Evolutionary conservation across 768 basidiomycete species (phyloP), one percentile per base, ranked within the genome.

Genomic region (Lactarius trivialis): DNA sequence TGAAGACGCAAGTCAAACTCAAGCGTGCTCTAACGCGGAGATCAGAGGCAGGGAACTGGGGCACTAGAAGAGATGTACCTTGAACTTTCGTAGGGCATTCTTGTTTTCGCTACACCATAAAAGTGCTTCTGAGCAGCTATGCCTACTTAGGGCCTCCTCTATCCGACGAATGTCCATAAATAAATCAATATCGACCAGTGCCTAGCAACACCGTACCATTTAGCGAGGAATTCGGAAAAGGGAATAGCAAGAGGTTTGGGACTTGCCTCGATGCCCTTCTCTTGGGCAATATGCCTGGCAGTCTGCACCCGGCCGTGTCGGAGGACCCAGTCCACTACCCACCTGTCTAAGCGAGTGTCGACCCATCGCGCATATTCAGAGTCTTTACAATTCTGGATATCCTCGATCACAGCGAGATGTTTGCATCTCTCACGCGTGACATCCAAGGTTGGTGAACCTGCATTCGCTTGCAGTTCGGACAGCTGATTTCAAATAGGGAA

Each of bases 61-160:
- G 49, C 68, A 68, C 62, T 37, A 36, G 15, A 32, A 58, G 36
- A 7, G 11, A 64, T 71, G 57, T 53, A 87, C 95, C 82, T 91
- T 95, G 70, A 86, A 84, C 78, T 98, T 98, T 56, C 92, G 85
- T 64, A 99, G 81, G 14, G 91, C 90, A 33, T 85, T 83, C 72
- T 95, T 89, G 75, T 99, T 98, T 79, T 99, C 97, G 65, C 85
- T 93, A 69, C 94, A 98, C 96, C 96, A 99, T 21, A 84, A 80
- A 51, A 99, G 78, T 15, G 96, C 96, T 74, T 97, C 93, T 7
- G 87, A 80, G 67, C 93, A 95, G 65, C 87, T 89, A 64, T 89
- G 85, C 32, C 76, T 76, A 7, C 78, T 72, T 43, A 99, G 80
- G 0, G 92, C 93, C 9, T 80, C 77, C 73, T 97, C 93, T 67